A percentile compares a stretch with the other conserved stretches of the same genome.
Evolutionary conservation across 352 stramenopile species (phyloP).

Genomic region (Halophytophthora polymorphica): DNA sequence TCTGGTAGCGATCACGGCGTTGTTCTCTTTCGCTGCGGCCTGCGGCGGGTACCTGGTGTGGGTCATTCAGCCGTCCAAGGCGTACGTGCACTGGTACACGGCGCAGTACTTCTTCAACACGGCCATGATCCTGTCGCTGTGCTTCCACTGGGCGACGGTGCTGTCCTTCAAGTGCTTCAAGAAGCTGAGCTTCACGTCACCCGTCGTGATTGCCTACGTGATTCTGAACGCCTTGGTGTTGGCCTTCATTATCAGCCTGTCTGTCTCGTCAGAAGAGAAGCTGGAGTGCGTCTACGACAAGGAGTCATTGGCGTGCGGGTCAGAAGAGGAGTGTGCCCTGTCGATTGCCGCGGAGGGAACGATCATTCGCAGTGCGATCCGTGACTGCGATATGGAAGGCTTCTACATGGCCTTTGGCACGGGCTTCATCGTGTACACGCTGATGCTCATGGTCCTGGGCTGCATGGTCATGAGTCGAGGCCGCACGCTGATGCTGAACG

Average conservation of each 20-base stretch:
- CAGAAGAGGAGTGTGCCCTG: constrained; percentile 46
- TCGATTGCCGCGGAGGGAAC: constrained; percentile 64
- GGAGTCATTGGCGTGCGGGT: constrained; percentile 51
- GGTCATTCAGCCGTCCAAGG: constrained; percentile 79
- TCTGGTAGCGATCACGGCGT: constrained; percentile 74
- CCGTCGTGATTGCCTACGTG: constrained; percentile 70
- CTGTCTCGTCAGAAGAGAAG: constrained; percentile 46
- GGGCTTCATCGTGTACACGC: constrained; percentile 80
- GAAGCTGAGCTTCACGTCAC: constrained; percentile 79
- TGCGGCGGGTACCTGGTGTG: constrained; percentile 81
- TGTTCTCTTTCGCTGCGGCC: constrained; percentile 82
- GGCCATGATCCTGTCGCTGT: constrained; percentile 85
- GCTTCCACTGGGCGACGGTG: constrained; percentile 84
- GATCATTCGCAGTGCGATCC: constrained; percentile 66
- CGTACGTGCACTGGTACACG: constrained; percentile 83
- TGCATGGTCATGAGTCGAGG: constrained; percentile 87
- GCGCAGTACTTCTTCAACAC: constrained; percentile 88
- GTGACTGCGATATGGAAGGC: constrained; percentile 70
- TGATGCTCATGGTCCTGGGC: constrained; percentile 82
- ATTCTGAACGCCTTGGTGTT: constrained; percentile 62
- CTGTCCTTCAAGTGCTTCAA: constrained; percentile 87
- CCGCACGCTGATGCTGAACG: constrained; percentile 82
- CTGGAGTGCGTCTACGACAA: constrained; percentile 74
- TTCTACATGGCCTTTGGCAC: constrained; percentile 78
- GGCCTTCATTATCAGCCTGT: constrained; percentile 63